phyloP scores from a whole-genome alignment of 2,329 filamentous ascomycete genomes.

The Sclerotinia glacialis region DNA sequence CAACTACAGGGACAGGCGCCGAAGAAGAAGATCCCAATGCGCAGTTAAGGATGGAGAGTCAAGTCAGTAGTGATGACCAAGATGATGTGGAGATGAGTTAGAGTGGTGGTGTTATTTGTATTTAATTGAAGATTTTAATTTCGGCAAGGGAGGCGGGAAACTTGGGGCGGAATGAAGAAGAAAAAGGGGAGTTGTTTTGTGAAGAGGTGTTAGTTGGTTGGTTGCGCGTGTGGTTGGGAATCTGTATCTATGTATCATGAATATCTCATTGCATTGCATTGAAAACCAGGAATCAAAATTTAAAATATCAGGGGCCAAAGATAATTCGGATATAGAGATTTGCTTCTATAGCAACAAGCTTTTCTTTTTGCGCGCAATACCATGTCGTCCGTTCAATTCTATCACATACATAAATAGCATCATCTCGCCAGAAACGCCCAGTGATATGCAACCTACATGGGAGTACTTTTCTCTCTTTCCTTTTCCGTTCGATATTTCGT shows the following conservation, averaged over 20 bases:
- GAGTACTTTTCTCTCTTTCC: background rate
- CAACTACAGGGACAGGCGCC: conserved; percentile 20
- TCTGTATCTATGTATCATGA: background rate
- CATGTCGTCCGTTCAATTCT: background rate
- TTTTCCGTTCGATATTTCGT: background rate
- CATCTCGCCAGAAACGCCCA: conserved; percentile 21
- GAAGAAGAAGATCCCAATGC: conserved; percentile 36
- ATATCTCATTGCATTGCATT: background rate
- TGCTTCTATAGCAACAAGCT: background rate
- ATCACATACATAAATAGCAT: conserved; percentile 2
- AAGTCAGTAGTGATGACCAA: conserved; percentile 1
- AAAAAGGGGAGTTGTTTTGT: background rate
- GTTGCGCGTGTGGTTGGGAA: background rate
- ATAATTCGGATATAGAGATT: background rate
- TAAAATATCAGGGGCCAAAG: background rate
- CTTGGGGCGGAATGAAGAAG: background rate
- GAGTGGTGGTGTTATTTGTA: background rate
- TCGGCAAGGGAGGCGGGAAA: background rate
- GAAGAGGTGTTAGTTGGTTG: background rate
- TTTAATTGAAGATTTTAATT: background rate
- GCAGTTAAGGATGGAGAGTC: conserved; percentile 38
- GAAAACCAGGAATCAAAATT: background rate
- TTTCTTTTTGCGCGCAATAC: background rate
- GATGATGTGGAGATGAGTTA: conserved; percentile 37
- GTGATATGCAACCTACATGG: conserved; percentile 21